Percentiles rank a stretch among this genome's conserved stretches.
Evolutionary conservation across 2,329 filamentous ascomycete genomes (phyloP).

Genomic region (Claviceps capensis): DNA sequence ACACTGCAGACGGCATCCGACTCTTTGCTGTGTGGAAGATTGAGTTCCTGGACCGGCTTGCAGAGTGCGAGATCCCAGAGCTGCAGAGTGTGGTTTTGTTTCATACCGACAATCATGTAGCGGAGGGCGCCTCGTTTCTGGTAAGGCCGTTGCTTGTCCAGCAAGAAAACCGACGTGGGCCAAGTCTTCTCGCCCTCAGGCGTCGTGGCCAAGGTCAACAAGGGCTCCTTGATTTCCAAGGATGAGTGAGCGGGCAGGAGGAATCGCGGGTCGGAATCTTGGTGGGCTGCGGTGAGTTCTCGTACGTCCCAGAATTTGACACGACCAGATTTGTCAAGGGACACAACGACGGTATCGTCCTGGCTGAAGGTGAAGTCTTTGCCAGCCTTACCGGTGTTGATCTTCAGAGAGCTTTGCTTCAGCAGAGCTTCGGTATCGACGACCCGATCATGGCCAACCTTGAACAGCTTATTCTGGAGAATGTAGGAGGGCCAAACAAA

Average conservation of each 20-base stretch:
- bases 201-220: slow-evolving; percentile 77
- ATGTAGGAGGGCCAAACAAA: slow-evolving; percentile 62
- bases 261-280: slow-evolving; percentile 34
- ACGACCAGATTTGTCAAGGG: slow-evolving; percentile 88
- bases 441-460: slow-evolving; percentile 48
- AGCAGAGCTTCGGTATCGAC: slow-evolving; percentile 84
- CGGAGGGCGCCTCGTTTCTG: slow-evolving; percentile 78
- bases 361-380: slow-evolving; percentile 98
- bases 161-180: slow-evolving; percentile 88
- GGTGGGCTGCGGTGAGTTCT: slow-evolving; percentile 47
- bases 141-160: slow-evolving; percentile 92
- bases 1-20: slow-evolving; percentile 97
- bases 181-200: slow-evolving; percentile 86
- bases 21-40: slow-evolving; percentile 89
- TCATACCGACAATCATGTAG: slow-evolving; percentile 95
- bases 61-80: slow-evolving; percentile 93
- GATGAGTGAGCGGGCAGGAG: slow-evolving; percentile 41
- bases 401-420: slow-evolving; percentile 76
- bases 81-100: slow-evolving; percentile 97
- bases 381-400: slow-evolving; percentile 92
- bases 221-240: slow-evolving; percentile 70
- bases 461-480: slow-evolving; percentile 48
- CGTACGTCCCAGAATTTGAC: slow-evolving; percentile 98
- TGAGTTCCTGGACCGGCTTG: slow-evolving; percentile 93
- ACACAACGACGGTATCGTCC: slow-evolving; percentile 87